A percentile compares a stretch with the other conserved stretches of the same genome.
phyloP scores from a whole-genome alignment of 257 asterid species.

The Rauvolfia tetraphylla region DNA sequence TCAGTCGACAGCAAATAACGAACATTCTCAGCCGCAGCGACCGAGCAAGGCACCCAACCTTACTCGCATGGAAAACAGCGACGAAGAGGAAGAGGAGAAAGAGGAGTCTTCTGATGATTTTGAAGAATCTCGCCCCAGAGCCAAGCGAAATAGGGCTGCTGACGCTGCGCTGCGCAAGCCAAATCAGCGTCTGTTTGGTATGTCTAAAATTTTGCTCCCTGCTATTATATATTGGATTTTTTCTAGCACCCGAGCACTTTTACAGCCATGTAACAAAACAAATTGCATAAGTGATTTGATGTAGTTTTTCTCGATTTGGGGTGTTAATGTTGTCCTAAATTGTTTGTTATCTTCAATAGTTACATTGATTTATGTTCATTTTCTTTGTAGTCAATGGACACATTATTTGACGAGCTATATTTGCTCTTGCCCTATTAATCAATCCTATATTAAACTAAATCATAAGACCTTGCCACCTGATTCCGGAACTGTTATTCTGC shows the following conservation, averaged over 20 bases:
- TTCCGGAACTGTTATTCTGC: too few relatives aligned
- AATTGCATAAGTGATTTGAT: background rate
- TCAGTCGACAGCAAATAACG: slow-evolving; percentile 45
- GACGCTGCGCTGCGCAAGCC: slow-evolving; percentile 49
- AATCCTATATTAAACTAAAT: background rate
- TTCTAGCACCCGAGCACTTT: background rate
- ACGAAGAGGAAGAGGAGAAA: slow-evolving; percentile 62
- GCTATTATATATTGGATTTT: background rate
- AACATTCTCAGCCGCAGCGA: slow-evolving; percentile 15
- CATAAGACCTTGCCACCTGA: background rate
- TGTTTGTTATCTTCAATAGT: background rate
- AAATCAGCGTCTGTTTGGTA: slow-evolving; percentile 68
- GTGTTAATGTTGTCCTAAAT: background rate
- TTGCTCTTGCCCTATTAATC: background rate
- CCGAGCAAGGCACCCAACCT: slow-evolving; percentile 10
- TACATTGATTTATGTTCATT: background rate
- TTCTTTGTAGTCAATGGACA: background rate
- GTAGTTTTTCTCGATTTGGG: background rate
- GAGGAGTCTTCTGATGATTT: slow-evolving; percentile 80
- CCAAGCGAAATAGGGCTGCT: slow-evolving; percentile 53
- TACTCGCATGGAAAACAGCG: slow-evolving; percentile 39
- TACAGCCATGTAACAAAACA: background rate
- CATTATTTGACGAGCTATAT: background rate
- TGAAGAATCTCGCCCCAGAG: slow-evolving; percentile 54
- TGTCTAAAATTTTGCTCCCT: background rate